Evolutionary conservation across 73 alveolate genomes (phyloP).

Genomic region (Tetrahymena borealis): DNA sequence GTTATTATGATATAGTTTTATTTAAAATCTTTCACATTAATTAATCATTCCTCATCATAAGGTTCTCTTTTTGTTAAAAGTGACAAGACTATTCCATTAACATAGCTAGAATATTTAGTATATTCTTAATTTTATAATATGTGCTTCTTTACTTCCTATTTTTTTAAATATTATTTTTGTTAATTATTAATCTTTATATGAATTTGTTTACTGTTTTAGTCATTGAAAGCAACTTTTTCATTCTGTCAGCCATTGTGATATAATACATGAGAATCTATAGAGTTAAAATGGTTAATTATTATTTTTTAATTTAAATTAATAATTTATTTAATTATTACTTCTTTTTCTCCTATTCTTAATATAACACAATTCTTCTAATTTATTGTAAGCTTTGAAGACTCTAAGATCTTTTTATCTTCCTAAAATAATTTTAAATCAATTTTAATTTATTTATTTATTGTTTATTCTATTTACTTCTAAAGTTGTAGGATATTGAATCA

Average conservation of each 20-base stretch:
- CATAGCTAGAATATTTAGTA: background rate
- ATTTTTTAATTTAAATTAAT: background rate
- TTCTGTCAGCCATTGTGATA: background rate
- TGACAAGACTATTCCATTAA: background rate
- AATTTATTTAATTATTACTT: too few relatives aligned
- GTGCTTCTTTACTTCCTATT: background rate
- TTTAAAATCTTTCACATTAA: too few relatives aligned
- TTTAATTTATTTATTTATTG: background rate
- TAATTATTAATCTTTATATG: background rate
- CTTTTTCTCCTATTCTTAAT: conserved; percentile 71
- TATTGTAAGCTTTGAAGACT: conserved; percentile 41
- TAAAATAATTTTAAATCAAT: background rate
- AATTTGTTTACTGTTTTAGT: background rate
- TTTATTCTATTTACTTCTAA: background rate
- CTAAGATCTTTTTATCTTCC: conserved; percentile 49
- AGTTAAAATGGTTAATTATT: background rate
- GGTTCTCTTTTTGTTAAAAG: background rate
- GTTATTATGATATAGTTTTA: too few relatives aligned
- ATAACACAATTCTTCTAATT: conserved; percentile 69
- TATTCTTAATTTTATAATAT: background rate
- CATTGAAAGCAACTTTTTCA: background rate
- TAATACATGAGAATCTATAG: background rate
- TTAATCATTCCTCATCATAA: background rate
- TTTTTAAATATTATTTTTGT: background rate
- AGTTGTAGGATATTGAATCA: conserved; percentile 63